Evolutionary conservation across 257 asterid species (phyloP), one percentile per base, ranked within the genome.

Genomic region (Solanum ahanhuiri): DNA sequence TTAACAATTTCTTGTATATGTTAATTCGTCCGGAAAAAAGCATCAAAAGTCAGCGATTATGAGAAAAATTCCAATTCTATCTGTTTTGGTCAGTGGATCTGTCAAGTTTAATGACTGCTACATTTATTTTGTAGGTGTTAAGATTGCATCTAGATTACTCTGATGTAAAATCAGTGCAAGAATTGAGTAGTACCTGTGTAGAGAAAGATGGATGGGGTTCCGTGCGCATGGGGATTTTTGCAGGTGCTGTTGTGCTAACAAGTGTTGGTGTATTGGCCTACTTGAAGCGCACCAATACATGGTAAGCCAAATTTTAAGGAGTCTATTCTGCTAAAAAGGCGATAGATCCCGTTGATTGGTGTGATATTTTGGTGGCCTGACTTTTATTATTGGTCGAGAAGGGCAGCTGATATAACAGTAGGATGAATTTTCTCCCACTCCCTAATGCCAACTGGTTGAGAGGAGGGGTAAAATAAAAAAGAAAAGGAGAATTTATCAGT

Each of bases 251-350:
- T 85, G 95, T 82, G 51, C 85, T 95, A 22, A 91, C 96, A 35
- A 89, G 95, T 91, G 87, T 96, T 12, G 93, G 95, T 43, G 94
- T 93, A 64, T 10, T 95, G 88, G 92, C 89, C 87, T 95, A 92
- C 91, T 81, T 92, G 84, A 95, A 92, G 90, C 96, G 95, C 86
- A 75, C 96, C 7, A 91, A 89, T 43, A 66, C 69, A 66, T 95
- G 92, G 92, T 60, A 43, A 77, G 64, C 37, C 64, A 15, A 15
- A 33, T 79, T 79, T 25, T 28, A 45, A 79, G 84, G 84, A 28
- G 17, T 79, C 83, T 43, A 43, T 77, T 45, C 17, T 28, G 28
- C 84, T 45, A 48, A 48, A 79, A 45, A 79, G 58, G 66, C 41
- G 3, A 43, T 28, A 45, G 39, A 25, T 45, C 41, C 37, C n/a